A percentile compares a stretch with the other conserved stretches of the same genome.
Evolutionary conservation across 2,329 filamentous ascomycete genomes (phyloP).

Genomic region (Xylariaceae sp.): DNA sequence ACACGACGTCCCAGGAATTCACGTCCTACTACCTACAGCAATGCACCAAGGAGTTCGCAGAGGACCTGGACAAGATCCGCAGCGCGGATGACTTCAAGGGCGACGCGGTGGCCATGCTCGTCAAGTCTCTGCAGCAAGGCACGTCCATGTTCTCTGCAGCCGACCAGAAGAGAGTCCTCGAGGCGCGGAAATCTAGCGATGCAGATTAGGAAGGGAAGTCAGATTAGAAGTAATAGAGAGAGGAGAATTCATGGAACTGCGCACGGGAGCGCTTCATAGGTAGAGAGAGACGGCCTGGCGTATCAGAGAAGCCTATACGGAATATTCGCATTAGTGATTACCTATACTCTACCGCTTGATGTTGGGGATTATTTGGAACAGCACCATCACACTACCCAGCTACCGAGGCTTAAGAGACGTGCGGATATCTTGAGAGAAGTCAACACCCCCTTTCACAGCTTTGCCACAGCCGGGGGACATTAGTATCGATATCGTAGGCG

Average conservation of each 20-base stretch:
- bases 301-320: too few species aligned
- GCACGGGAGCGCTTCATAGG: too few species aligned
- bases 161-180: conserved; percentile 46
- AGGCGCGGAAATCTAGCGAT: conserved; percentile 15
- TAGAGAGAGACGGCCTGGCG: too few species aligned
- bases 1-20: conserved; percentile 48
- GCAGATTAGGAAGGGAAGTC: conserved; percentile 2
- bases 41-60: conserved; percentile 69
- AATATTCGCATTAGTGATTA: too few species aligned
- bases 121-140: conserved; percentile 71
- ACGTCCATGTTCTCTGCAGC: conserved; percentile 61
- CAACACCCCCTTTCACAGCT: too few species aligned
- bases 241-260: neutral
- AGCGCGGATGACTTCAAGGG: conserved; percentile 70
- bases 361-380: too few species aligned
- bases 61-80: conserved; percentile 73
- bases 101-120: conserved; percentile 65
- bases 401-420: too few species aligned
- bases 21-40: conserved; percentile 70
- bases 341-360: too few species aligned
- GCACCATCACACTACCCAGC: too few species aligned
- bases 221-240: conserved; percentile 5
- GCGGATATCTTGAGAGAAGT: too few species aligned
- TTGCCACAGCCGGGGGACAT: too few species aligned
- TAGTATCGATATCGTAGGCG: too few species aligned